Evolutionary conservation across 2,329 filamentous ascomycete species (phyloP).

Genomic region (Claviceps monticola): DNA sequence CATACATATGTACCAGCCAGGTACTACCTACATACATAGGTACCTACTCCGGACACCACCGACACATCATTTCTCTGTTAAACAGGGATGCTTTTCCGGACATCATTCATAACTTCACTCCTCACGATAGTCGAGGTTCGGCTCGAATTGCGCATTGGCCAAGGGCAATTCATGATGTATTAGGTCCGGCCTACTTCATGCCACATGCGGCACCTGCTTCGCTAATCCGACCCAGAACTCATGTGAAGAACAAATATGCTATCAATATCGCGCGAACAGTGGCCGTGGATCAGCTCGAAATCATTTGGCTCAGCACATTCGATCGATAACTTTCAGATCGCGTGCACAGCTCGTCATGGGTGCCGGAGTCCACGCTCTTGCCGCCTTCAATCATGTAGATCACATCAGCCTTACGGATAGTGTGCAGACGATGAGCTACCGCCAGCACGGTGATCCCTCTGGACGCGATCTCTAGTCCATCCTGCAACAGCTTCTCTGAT

Average conservation of each 20-base stretch:
- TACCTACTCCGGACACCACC: too few relatives aligned
- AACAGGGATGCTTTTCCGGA: too few relatives aligned
- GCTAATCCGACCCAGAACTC: not conserved
- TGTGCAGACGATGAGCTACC: slow-evolving; percentile 30
- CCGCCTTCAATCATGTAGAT: slow-evolving; percentile 30
- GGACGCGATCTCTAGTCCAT: slow-evolving; percentile 37
- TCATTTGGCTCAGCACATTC: not conserved
- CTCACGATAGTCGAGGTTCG: not conserved
- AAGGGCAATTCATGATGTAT: not conserved
- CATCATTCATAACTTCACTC: not conserved
- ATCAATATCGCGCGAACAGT: too few relatives aligned
- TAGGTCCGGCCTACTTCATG: not conserved
- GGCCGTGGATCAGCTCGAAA: not conserved
- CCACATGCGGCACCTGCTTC: not conserved
- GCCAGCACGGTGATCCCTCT: slow-evolving; percentile 27
- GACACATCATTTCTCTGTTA: too few relatives aligned
- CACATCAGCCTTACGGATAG: slow-evolving; percentile 27
- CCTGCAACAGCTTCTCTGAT: slow-evolving; percentile 36
- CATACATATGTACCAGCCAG: too few relatives aligned
- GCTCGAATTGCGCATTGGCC: not conserved
- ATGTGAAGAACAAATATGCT: not conserved
- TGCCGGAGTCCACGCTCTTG: slow-evolving; percentile 17
- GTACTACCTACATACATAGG: too few relatives aligned
- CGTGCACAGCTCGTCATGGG: not conserved
- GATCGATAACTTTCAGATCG: slow-evolving; percentile 1